Evolutionary conservation across 2,329 filamentous ascomycete species (phyloP), one percentile per base, ranked within the genome.

Genomic region (Drechslerella stenobrocha): DNA sequence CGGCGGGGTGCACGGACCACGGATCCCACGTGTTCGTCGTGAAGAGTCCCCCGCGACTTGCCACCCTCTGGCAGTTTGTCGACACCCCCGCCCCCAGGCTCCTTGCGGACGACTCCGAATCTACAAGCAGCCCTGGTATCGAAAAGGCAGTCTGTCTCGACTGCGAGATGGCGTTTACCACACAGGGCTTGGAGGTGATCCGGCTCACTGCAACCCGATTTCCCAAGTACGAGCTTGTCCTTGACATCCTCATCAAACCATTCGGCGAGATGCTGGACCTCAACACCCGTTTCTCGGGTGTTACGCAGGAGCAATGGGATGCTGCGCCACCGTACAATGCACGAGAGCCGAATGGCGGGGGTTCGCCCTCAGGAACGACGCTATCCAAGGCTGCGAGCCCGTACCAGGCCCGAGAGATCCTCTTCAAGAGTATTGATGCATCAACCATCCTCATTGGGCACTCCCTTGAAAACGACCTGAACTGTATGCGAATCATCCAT

Each of bases 141-240:
- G 69, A 70, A 45, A 82, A 83, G 32, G 89, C 87, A 1, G 84
- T 97, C 8, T 87, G 85, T 70, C 92, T 98, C 73, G 93, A 98
- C 75, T 97, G 93, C 73, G 93, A 98, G 75, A 98, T 98, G 93
- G 89, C 89, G 2, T 97, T 95, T 74, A 98, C 95, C 0, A 88
- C 89, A 0, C 77, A 87, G 50, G 93, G 95, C 0, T 79, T 97
- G 70, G 93, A 98, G 76, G 81, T 98, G 15, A 86, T 97, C 59
- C 89, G 93, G 6, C 77, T 98, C 2, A 97, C 93, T 0, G 91
- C 89, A 3, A 87, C 92, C 2, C 84, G 87, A 7, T 98, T 93
- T 91, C 92, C 92, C 0, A 79, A 81, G 6, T 88, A 89, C 18
- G 82, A 85, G 52, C 81, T 82, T 52, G 76, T 98, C 0, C 78